Base-by-base conservation (phyloP, 345 rosid species). In the Eucalyptus sp. region DNA sequence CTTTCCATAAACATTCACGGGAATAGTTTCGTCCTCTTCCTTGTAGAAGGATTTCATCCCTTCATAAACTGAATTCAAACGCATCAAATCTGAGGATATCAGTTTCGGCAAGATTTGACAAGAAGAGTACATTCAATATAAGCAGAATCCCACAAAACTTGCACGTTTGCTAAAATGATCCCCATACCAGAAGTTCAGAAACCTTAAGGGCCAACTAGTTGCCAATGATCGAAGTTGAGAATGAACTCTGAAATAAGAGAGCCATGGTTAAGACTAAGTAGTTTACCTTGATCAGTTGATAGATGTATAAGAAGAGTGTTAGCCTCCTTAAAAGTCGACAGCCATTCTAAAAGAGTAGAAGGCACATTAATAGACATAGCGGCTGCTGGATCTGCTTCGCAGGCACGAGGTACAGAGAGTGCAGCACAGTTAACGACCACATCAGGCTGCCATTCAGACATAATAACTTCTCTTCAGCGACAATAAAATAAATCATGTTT, bases 381-480 rank as follows among this genome's bases (percentile, higher is more conserved):
- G 46, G 95, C 92, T 64, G 86, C 94, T 71, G 99, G 96, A 91
- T 96, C 98, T 86, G 89, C 93, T 89, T 96, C 98, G 86, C 99
- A 97, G 24, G 88, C 95, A 85, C 98, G 96, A 20, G 99, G 99
- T 50, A 95, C 94, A 5, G 99, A 96, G 43, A 96, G 89, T 22
- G 99, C 99, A 64, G 98, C 98, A 88, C 98, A 97, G 90, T 97
- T 97, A 90, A 96, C 95, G 33, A 96, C 96, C 83, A 96, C 95
- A 89, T 95, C 90, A 66, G 99, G 98, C 99, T 96, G 91, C 51
- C 12, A 49, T 51, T 25, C 27, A 76, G 83, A 76, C 15, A 76
- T 76, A 0, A 44, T 76, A 76, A 76, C 46, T 76, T 76, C 48
- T 76, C 83, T 37, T 76, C 83, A 76, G 83, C 0, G 15, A 2